phyloP scores from a whole-genome alignment of 192 early-diverging fungal species.

The Rhizophagus prolifer region DNA sequence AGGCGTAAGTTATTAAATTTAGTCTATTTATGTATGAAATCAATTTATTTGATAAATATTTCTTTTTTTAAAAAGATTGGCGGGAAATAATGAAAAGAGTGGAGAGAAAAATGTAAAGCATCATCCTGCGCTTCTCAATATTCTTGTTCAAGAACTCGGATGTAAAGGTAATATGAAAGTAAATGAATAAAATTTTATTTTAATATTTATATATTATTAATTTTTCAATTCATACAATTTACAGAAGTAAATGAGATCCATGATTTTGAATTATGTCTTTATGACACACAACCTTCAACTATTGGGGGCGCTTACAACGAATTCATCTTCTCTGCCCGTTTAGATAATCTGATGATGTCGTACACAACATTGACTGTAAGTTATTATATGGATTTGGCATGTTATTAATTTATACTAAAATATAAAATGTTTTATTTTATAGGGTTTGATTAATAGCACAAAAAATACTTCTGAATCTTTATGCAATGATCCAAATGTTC shows the following conservation, averaged over 20 bases:
- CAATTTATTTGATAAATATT: neutral
- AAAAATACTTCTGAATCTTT: conserved; percentile 37
- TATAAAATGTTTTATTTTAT: neutral
- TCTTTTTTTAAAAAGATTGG: neutral
- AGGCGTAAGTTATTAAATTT: conserved; percentile 45
- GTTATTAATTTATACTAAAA: neutral
- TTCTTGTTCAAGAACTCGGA: conserved; percentile 75
- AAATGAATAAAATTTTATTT: too few species aligned
- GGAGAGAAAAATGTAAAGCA: conserved; percentile 57
- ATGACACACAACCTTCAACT: conserved; percentile 86
- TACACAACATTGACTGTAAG: conserved; percentile 62
- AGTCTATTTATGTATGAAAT: neutral
- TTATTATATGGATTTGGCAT: neutral
- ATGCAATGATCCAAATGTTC: conserved; percentile 69
- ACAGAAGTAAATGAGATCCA: conserved; percentile 56
- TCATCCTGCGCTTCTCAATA: conserved; percentile 76
- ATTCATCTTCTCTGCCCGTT: conserved; percentile 89
- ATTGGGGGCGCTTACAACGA: conserved; percentile 92
- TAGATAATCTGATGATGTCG: conserved; percentile 98
- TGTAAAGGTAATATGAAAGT: conserved; percentile 37
- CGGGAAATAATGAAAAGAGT: conserved; percentile 26
- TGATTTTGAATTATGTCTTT: conserved; percentile 98
- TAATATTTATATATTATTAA: neutral
- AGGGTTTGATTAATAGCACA: conserved; percentile 55
- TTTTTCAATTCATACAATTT: neutral